phyloP scores from a whole-genome alignment of 1,284 basidiomycete species.

The Thelephora terrestris region DNA sequence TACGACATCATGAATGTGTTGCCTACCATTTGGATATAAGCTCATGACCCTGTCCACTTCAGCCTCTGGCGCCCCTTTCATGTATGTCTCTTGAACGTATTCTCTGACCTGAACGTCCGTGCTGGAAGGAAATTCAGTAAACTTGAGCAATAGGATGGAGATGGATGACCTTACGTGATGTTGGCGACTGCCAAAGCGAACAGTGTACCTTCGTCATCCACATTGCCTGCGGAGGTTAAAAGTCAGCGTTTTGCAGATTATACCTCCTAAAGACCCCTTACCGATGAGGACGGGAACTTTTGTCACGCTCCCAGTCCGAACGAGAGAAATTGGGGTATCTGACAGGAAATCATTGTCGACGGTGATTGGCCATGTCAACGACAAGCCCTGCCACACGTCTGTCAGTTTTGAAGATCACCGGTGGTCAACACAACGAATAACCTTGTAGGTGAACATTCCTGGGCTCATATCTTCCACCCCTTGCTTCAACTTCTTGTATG shows the following conservation, averaged over 20 bases:
- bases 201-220: slow-evolving; percentile 26
- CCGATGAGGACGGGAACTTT: slow-evolving; percentile 24
- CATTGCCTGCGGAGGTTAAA: slow-evolving; percentile 11
- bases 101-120: slow-evolving; percentile 9
- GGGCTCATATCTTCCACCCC: slow-evolving; percentile 22
- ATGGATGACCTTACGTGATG: slow-evolving; percentile 11
- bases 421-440: slow-evolving; percentile 5
- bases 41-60: not conserved
- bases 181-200: slow-evolving; percentile 16
- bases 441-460: slow-evolving; percentile 18
- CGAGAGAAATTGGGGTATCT: slow-evolving; percentile 17
- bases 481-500: slow-evolving; percentile 19
- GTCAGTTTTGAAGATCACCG: not conserved
- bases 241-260: too few relatives aligned
- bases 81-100: slow-evolving; percentile 6
- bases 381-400: slow-evolving; percentile 9
- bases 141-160: not conserved
- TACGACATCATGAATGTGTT: too few relatives aligned
- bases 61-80: not conserved
- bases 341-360: slow-evolving; percentile 29
- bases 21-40: not conserved
- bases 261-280: slow-evolving; percentile 1
- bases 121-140: slow-evolving; percentile 1
- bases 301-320: slow-evolving; percentile 19
- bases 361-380: slow-evolving; percentile 26